Conservation (phyloP, 129 eudicot species). For the Pseudognaphalium luteoalbum region DNA sequence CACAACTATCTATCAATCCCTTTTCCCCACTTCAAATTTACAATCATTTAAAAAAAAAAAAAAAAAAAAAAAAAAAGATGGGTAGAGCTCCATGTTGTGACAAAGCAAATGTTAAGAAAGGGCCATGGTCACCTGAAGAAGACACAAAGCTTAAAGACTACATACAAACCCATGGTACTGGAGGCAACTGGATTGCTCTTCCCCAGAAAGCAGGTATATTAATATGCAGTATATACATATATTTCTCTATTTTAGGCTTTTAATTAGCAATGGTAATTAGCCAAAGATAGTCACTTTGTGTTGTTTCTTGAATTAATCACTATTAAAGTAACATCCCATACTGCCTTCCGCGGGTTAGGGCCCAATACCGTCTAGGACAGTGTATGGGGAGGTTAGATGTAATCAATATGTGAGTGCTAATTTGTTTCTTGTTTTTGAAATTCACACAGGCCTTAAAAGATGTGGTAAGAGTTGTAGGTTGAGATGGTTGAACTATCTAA, state of each 20-base stretch:
- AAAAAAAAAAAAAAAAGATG: constrained; percentile 49
- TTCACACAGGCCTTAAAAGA: constrained; percentile 53
- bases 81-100: constrained; percentile 90
- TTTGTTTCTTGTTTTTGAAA: constrained; percentile 14
- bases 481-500: constrained; percentile 90
- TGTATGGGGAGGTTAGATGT: too few relatives aligned
- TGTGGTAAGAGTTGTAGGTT: constrained; percentile 80
- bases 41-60: neutral
- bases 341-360: too few relatives aligned
- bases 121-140: constrained; percentile 89
- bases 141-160: constrained; percentile 61
- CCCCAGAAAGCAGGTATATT: constrained; percentile 72
- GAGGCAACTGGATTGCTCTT: constrained; percentile 76
- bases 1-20: constrained; percentile 22
- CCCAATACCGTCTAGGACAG: too few relatives aligned
- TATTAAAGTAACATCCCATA: too few relatives aligned
- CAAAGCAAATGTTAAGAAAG: constrained; percentile 76
- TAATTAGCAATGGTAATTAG: neutral
- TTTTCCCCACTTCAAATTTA: constrained; percentile 11
- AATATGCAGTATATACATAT: neutral
- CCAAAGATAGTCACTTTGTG: neutral
- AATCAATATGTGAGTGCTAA: neutral
- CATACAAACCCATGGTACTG: constrained; percentile 62
- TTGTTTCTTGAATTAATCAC: neutral
- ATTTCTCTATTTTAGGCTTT: too few relatives aligned